Percentiles rank a stretch among this genome's conserved stretches.
Evolutionary conservation across 148 eudicot genomes (phyloP).

Genomic region (Rhododendron mucronatum): DNA sequence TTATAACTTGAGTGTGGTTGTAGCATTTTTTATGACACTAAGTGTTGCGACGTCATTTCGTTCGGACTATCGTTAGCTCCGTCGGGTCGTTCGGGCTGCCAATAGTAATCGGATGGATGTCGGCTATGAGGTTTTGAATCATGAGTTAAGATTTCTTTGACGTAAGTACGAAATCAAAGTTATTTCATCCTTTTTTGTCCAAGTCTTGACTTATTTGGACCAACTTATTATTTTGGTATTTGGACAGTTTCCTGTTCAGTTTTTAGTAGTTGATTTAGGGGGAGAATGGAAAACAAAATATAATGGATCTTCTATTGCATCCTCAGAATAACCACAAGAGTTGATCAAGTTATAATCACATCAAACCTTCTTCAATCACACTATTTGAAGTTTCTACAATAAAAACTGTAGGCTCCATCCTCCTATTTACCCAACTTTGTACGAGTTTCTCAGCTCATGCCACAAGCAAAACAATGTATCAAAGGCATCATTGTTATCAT

Average conservation of each 20-base stretch:
- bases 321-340: neutral
- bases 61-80: too few relatives aligned
- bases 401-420: neutral
- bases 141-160: too few relatives aligned
- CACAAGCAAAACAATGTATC: slow-evolving; percentile 82
- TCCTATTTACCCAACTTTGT: slow-evolving; percentile 3
- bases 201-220: too few relatives aligned
- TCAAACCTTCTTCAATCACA: neutral
- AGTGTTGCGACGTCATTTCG: too few relatives aligned
- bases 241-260: neutral
- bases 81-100: too few relatives aligned
- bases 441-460: slow-evolving; percentile 72
- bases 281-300: neutral
- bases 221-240: too few relatives aligned
- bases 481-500: slow-evolving; percentile 53
- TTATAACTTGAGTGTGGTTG: too few relatives aligned
- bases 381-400: neutral
- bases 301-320: neutral
- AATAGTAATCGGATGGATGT: too few relatives aligned
- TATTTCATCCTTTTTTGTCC: too few relatives aligned
- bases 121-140: too few relatives aligned
- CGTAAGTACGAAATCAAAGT: too few relatives aligned
- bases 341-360: neutral
- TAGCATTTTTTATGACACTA: too few relatives aligned
- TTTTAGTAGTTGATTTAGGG: neutral